Base-by-base conservation (phyloP, 495 filamentous ascomycete genomes). In the Penicillium chermesinum region DNA sequence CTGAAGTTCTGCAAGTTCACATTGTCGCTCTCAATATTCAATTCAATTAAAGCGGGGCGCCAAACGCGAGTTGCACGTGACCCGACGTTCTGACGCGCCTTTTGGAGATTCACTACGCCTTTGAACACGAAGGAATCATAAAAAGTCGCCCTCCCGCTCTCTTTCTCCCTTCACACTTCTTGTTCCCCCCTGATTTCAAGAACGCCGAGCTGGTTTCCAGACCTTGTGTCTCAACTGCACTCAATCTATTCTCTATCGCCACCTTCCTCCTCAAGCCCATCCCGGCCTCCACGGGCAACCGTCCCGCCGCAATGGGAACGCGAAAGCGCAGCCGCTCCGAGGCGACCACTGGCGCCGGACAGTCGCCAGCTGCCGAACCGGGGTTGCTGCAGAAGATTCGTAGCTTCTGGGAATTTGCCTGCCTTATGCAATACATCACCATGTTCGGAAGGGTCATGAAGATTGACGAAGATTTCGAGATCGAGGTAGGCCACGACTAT, bases 331-430 rank as follows among this genome's bases (percentile, higher is more conserved):
- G 73, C 54, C 70, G 78, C 63, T 82, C 79, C 63, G 86, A 90
- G 67, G 80, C 79, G 67, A 82, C 78, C 72, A 54, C 66, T 58
- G 47, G 56, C 27, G 54, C 60, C 60, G 65, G 70, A 52, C 46
- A 67, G 57, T 57, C 77, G 51, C 54, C 64, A 41, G 65, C 73
- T 3, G 67, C 80, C 52, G 75, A 81, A 53, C 62, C 64, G 38
- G 71, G 68, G 41, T 52, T 83, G 45, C 75, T 95, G 17, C 70
- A 84, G 38, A 81, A 76, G 52, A 75, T 98, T 48, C 77, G 91
- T 40, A 93, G 87, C 63, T 85, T 83, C 71, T 96, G 93, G 90
- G 87, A 96, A 65, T 96, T 98, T 67, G 88, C 93, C 38, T 90
- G 89, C 61, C 76, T 98, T 4, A 89, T 85, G 72, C 93, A 98